Evolutionary conservation across 176 grass and related monocot species (phyloP).

Genomic region (Aegilops speltoides): DNA sequence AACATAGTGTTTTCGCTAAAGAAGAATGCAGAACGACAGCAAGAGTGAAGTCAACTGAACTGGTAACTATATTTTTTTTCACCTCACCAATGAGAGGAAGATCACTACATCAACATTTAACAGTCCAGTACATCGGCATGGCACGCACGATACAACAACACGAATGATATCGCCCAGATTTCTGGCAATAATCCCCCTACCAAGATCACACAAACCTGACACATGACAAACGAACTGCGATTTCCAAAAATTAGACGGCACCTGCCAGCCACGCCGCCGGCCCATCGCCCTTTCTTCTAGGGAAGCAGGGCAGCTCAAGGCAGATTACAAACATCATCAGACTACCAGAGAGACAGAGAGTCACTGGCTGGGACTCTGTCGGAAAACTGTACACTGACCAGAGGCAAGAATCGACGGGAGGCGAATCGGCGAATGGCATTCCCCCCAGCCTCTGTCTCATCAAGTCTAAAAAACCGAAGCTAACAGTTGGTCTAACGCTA

Average conservation of each 20-base stretch:
- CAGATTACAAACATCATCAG: not conserved
- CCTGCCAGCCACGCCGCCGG: not conserved
- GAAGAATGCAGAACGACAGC: not conserved
- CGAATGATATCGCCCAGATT: not conserved
- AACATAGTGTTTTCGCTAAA: no score
- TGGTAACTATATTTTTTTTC: not conserved
- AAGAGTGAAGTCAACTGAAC: not conserved
- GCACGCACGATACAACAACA: not conserved
- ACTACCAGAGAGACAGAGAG: not conserved
- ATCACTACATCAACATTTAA: not conserved
- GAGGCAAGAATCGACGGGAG: constrained; percentile 42
- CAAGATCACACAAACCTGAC: not conserved
- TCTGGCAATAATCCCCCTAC: not conserved
- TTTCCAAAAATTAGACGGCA: constrained; percentile 18
- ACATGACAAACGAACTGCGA: not conserved
- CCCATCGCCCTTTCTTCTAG: not conserved
- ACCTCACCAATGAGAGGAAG: not conserved
- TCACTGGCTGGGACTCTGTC: constrained; percentile 14
- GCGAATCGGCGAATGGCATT: constrained; percentile 17
- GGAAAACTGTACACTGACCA: constrained; percentile 59
- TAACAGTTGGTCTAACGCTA: constrained; percentile 46
- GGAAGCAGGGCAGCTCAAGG: constrained; percentile 6
- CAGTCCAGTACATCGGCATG: not conserved
- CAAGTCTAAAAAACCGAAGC: constrained; percentile 35
- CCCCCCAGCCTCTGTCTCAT: constrained; percentile 40